Percentiles rank a stretch among this genome's conserved stretches.
phyloP scores from a whole-genome alignment of 2,329 filamentous ascomycete species.

The Ophiostoma sp. region DNA sequence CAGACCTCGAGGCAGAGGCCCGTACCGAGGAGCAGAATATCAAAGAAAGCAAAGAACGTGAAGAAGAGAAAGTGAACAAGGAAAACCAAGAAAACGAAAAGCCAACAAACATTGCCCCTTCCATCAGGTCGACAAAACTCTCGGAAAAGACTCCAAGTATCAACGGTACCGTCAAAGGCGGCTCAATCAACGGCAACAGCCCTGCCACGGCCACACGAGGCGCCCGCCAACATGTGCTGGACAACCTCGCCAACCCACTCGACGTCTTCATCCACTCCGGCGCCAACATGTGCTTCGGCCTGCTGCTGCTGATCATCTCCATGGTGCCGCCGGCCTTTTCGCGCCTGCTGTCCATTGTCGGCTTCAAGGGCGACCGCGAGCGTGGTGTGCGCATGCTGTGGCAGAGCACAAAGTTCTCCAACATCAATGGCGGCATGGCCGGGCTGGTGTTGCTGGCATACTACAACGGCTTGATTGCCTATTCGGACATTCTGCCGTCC shows the following conservation, averaged over 20 bases:
- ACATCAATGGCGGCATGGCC: conserved; percentile 88
- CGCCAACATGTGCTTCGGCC: conserved; percentile 81
- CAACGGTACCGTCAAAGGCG: no score
- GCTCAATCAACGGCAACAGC: neutral
- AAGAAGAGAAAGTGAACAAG: neutral
- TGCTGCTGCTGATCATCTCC: conserved; percentile 80
- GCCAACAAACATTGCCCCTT: neutral
- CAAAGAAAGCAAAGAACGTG: neutral
- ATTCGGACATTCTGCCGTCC: conserved; percentile 77
- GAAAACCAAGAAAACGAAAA: neutral
- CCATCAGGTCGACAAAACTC: neutral
- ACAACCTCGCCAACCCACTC: conserved; percentile 65
- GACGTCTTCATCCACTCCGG: conserved; percentile 89
- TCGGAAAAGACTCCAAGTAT: neutral
- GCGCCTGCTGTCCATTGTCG: conserved; percentile 79
- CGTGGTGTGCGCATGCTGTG: conserved; percentile 81
- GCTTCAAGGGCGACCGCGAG: conserved; percentile 83
- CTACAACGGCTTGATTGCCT: conserved; percentile 80
- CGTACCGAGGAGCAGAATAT: conserved; percentile 26
- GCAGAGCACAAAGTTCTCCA: conserved; percentile 78
- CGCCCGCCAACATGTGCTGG: conserved; percentile 45
- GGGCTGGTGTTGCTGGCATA: conserved; percentile 75
- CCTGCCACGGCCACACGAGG: neutral
- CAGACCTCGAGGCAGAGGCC: conserved; percentile 29
- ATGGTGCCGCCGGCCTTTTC: conserved; percentile 88